A percentile compares a stretch with the other conserved stretches of the same genome.
These are phyloP conservation scores for Craterostigma plantagineum DNA, from an alignment of 257 asterid species.

Conservation along the genomic window DNA sequence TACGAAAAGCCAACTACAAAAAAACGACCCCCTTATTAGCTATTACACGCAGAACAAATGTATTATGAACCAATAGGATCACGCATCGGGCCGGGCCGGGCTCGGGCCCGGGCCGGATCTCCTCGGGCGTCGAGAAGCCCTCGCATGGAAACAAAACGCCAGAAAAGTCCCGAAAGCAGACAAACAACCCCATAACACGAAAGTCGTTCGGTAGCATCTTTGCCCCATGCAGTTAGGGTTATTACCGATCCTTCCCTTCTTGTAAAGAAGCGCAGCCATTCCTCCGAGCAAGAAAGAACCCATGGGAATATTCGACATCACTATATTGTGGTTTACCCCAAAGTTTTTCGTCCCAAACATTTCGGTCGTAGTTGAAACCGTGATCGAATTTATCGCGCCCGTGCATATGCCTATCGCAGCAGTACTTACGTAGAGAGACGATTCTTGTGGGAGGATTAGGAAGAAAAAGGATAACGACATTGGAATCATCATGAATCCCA, in stretches of 20 bases:
- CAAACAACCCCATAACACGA: constrained; percentile 41
- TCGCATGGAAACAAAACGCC: constrained; percentile 27
- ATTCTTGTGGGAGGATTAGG: constrained; percentile 12
- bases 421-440: constrained; percentile 34
- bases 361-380: constrained; percentile 51
- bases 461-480: constrained; percentile 60
- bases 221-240: constrained; percentile 49
- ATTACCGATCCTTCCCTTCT: constrained; percentile 25
- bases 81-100: too few relatives aligned
- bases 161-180: constrained; percentile 35
- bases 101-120: too few relatives aligned
- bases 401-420: constrained; percentile 55
- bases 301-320: constrained; percentile 57
- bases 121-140: constrained; percentile 2
- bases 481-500: constrained; percentile 51
- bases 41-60: too few relatives aligned
- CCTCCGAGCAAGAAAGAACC: constrained; percentile 71
- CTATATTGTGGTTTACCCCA: constrained; percentile 58
- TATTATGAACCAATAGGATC: too few relatives aligned
- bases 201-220: constrained; percentile 35
- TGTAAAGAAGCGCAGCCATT: constrained; percentile 47
- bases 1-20: too few relatives aligned
- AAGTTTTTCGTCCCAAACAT: constrained; percentile 52
- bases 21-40: too few relatives aligned
- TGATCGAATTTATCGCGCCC: constrained; percentile 52